These are phyloP conservation scores for Nidula niveotomentosa DNA, from an alignment of 1,284 basidiomycete genomes.

Conservation along the genomic window DNA sequence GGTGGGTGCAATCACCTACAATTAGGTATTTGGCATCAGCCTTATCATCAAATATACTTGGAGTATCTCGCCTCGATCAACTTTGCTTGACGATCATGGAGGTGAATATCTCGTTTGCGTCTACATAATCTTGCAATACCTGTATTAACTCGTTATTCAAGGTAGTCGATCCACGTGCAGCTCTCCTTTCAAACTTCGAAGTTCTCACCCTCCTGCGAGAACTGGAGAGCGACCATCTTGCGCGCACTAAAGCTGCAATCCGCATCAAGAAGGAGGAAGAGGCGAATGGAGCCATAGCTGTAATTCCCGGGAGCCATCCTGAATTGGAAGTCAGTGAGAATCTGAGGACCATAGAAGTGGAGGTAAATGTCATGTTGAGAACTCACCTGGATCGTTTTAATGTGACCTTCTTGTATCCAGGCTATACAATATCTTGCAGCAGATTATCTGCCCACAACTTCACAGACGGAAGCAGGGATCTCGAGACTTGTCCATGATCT, in stretches of 20 bases:
- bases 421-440: conserved; percentile 83
- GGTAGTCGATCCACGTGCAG: conserved; percentile 78
- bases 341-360: conserved; percentile 84
- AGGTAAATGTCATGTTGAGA: conserved; percentile 39
- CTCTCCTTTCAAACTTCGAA: conserved; percentile 84
- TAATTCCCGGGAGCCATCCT: conserved; percentile 27
- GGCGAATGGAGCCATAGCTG: conserved; percentile 21
- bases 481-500: conserved; percentile 67
- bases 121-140: too few species aligned
- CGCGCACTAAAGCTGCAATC: conserved; percentile 54
- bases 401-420: conserved; percentile 31
- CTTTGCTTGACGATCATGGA: too few species aligned
- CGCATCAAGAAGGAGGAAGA: conserved; percentile 70
- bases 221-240: conserved; percentile 68
- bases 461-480: conserved; percentile 70
- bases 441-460: conserved; percentile 64
- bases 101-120: too few species aligned
- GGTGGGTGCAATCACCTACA: too few species aligned
- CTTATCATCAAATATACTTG: too few species aligned
- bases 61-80: too few species aligned
- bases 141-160: conserved; percentile 21
- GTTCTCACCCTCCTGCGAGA: conserved; percentile 76
- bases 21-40: too few species aligned
- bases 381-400: conserved; percentile 2
- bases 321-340: conserved; percentile 70